Base-by-base conservation (phyloP, 2,329 filamentous ascomycete species). In the Xylaria multiplex region DNA sequence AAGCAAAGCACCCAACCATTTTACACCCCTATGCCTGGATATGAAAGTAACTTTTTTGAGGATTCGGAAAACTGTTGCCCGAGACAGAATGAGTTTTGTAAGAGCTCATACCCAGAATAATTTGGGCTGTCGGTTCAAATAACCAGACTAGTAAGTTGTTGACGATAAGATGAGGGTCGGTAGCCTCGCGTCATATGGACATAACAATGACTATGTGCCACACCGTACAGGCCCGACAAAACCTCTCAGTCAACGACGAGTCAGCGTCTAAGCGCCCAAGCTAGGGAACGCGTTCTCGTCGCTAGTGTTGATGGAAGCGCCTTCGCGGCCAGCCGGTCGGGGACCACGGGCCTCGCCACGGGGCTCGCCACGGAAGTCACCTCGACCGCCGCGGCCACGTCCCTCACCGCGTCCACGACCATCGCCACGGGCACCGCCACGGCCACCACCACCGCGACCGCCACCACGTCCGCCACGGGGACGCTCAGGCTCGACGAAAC, bases 401-500 rank as follows among this genome's bases (percentile, higher is more conserved):
- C 80, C 81, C 68, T 64, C 68, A 45, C 68, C 68, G 45, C 68
- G 68, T 45, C 83, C 77, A 65, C 75, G 79, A 64, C 81, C 81
- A 58, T 80, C 81, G 69, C 86, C 85, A 70, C 63, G 63, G 24
- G 16, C 81, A 72, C 54, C 55, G 5, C 82, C 78, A 65, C 83
- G 78, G 67, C 82, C 78, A 72, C 81, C 80, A 69, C 81, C 84
- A 68, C 83, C 83, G 64, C 84, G 81, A 54, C 81, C 78, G 67
- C 82, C 83, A 61, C 85, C 81, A 72, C 85, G 81, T 74, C 85
- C 84, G 72, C 87, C 85, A 72, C 84, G 81, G 71, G 81, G 76
- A 70, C 88, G 87, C 74, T 89, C 85, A 66, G 87, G 85, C 84
- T 95, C 92, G 74, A 92, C 86, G 79, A 87, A 93, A 78, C 91